Percentiles rank a stretch among this genome's conserved stretches.
Conservation (phyloP, 495 filamentous ascomycete species). For the Massariosphaeria phaeospora region DNA sequence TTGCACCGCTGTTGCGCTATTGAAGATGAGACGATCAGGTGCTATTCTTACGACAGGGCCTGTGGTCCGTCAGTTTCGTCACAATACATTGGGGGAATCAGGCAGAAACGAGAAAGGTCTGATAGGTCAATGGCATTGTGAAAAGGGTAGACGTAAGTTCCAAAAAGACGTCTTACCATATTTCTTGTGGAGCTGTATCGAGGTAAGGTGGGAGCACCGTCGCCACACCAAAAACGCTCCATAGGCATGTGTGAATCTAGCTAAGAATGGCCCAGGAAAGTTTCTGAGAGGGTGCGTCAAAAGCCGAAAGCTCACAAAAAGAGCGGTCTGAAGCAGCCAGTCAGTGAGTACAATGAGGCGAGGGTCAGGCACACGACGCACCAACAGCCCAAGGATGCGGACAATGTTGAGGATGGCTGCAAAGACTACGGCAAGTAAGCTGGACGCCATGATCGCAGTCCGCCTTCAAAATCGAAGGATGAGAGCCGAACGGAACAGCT, state of each 20-base stretch:
- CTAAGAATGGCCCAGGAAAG: conserved; percentile 1
- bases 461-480: too few relatives aligned
- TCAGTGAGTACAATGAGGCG: too few relatives aligned
- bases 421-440: too few relatives aligned
- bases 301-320: neutral
- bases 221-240: neutral
- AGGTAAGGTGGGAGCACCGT: neutral
- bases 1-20: neutral
- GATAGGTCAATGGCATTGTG: neutral
- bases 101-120: too few relatives aligned
- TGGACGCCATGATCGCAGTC: too few relatives aligned
- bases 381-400: too few relatives aligned
- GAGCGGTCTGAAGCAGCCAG: too few relatives aligned
- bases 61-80: too few relatives aligned
- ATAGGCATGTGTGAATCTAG: neutral
- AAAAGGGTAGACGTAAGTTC: neutral
- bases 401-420: too few relatives aligned
- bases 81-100: too few relatives aligned
- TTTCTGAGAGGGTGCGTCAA: neutral
- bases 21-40: conserved; percentile 11
- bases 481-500: too few relatives aligned
- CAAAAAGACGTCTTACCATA: conserved; percentile 1
- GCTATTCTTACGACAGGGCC: neutral
- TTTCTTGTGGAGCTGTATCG: neutral
- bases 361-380: too few relatives aligned